Evolutionary conservation across 2,329 filamentous ascomycete species (phyloP), one percentile per base, ranked within the genome.

Genomic region (Aspergillus melleus): DNA sequence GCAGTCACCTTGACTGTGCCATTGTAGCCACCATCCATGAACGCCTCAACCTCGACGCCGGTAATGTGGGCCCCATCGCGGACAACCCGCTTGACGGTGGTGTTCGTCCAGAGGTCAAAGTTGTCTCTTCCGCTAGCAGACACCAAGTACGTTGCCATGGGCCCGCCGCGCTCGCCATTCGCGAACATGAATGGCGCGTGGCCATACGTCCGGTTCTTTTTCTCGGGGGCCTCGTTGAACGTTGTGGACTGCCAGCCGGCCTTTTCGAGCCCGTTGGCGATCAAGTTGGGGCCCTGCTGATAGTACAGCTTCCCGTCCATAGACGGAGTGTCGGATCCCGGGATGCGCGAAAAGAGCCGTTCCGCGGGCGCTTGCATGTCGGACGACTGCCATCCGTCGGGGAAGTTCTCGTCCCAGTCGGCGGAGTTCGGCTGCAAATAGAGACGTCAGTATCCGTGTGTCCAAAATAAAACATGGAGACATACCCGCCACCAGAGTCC

Each of bases 11-110:
- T 60, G 50, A 60, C 55, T 10, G 47, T 54, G n/a, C 58, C 58
- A 2, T 44, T 47, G 26, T 60, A 60, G 16, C 58, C 58, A 1
- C 58, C 58, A 22, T 57, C 51, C 8, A 63, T 44, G 47, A 55
- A 58, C 3, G 63, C 49, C 57, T 65, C 49, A 14, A 60, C 58
- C 20, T 60, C 58, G 4, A 60, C 58, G 2, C 58, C 58, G 11
- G 58, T 60, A 20, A 60, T 29, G 5, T 42, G 49, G 8, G 50
- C 22, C 5, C 51, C 58, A 12, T 39, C 26, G 6, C 58, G 58
- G 2, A 60, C 39, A 5, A 60, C 58, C 9, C 58, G 44, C 46
- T 51, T 57, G 9, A 60, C 58, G 16, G 50, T 60, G 3, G 58
- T 60, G 19, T 60, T 60, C 10, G 30, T 44, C 58, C 58, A 60